Evolutionary conservation across 2,329 filamentous ascomycete species (phyloP), one percentile per base, ranked within the genome.

Genomic region (Arachnomyces sp.): DNA sequence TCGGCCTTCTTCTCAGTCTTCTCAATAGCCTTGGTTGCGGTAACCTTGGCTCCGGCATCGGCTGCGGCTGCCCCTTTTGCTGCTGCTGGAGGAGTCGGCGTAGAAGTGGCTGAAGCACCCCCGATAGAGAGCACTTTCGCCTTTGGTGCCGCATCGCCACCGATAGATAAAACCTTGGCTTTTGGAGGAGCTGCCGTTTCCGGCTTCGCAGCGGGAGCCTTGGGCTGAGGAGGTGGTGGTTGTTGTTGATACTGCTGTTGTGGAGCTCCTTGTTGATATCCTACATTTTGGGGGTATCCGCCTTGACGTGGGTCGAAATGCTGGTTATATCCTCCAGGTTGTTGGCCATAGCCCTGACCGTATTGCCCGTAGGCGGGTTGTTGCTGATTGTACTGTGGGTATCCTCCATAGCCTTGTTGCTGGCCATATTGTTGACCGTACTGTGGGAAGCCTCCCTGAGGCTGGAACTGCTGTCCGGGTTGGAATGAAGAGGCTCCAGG

Each of bases 11-110:
- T 82, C 40, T 88, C 85, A 0, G 84, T 82, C 74, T 94, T 94
- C 57, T 94, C 87, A 47, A 95, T 86, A 7, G 90, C 89, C 67
- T 95, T 95, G 37, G 79, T 71, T 3, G 89, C 90, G 2, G 82
- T 72, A n/a, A 84, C 81, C 67, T 95, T 95, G 45, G 88, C 74
- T 20, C 86, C 50, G 18, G 82, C 82, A 49, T 84, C 82, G 2
- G 79, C 65, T 29, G 64, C 84, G 5, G 58, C 61, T 39, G 63
- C 20, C 12, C 62, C 60, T 46, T 60, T 58, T 18, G 65, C 58
- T 42, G 77, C 72, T n/a, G n/a, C 54, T 31, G 55, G 53, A 58
- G 79, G 75, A 29, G 74, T 67, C n/a, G 73, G 65, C 6, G 67
- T 62, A 1, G 74, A 65, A 16, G 69, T 49, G 25, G n/a, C n/a